Evolutionary conservation across 1,139 yeast species (phyloP).

Genomic region (Candida glucosophila): DNA sequence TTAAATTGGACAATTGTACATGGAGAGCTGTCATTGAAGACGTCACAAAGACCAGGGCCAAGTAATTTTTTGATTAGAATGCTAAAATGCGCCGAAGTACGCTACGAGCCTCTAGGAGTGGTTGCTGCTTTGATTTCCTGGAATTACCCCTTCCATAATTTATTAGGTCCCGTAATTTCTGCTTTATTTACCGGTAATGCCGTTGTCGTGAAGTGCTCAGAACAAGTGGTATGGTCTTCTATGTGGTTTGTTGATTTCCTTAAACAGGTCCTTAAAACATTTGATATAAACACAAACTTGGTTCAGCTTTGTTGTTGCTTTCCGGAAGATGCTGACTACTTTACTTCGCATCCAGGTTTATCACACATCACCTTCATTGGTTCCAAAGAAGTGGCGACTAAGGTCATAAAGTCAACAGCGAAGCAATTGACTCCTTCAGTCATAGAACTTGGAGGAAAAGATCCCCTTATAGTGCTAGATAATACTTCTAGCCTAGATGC

Average conservation of each 20-base stretch:
- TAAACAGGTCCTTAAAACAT: conserved; percentile 58
- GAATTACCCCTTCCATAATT: conserved; percentile 93
- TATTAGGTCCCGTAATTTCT: conserved; percentile 87
- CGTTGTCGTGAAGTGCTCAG: conserved; percentile 86
- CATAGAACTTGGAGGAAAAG: conserved; percentile 94
- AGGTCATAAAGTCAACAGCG: conserved; percentile 76
- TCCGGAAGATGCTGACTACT: conserved; percentile 79
- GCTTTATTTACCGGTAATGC: conserved; percentile 87
- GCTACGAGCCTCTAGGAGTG: conserved; percentile 87
- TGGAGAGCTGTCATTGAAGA: conserved; percentile 64
- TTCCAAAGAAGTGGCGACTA: conserved; percentile 87
- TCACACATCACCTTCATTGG: conserved; percentile 92
- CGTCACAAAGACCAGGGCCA: conserved; percentile 81
- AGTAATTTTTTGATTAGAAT: conserved; percentile 55
- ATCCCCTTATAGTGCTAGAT: conserved; percentile 78
- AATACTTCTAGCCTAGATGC: conserved; percentile 49
- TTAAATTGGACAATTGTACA: conserved; percentile 80
- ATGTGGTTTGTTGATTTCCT: conserved; percentile 65
- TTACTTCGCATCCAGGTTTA: conserved; percentile 75
- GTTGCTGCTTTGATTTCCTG: conserved; percentile 89
- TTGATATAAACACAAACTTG: conserved; percentile 70
- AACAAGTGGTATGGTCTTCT: conserved; percentile 93
- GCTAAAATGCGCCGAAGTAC: conserved; percentile 87
- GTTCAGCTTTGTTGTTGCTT: conserved; percentile 76
- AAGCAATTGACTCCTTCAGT: conserved; percentile 84